These are phyloP conservation scores for Fusarium oligoseptatum DNA, from an alignment of 2,329 filamentous ascomycete species.

Conservation along the genomic window DNA sequence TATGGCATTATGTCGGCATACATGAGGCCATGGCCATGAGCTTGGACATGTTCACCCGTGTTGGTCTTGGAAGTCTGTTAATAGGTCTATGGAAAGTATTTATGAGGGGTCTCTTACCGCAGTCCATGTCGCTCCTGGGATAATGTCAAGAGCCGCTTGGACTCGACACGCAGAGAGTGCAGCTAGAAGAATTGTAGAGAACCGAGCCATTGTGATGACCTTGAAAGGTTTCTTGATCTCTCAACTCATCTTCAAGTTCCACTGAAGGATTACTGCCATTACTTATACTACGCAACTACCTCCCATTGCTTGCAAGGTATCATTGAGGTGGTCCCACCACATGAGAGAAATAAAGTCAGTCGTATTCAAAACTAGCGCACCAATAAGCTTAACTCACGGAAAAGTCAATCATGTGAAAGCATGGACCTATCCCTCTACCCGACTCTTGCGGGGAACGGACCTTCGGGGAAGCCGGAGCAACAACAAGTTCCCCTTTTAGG, in stretches of 20 bases:
- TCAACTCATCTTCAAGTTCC: not conserved
- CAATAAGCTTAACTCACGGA: not conserved
- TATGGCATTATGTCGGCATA: constrained; percentile 42
- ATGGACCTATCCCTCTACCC: not conserved
- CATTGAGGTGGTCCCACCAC: not conserved
- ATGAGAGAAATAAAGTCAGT: not conserved
- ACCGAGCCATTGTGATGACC: constrained; percentile 4
- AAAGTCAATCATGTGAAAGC: not conserved
- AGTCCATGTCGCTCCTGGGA: constrained; percentile 63
- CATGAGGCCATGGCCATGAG: constrained; percentile 75
- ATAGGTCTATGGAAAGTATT: too few relatives aligned
- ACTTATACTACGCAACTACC: not conserved
- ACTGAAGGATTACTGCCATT: not conserved
- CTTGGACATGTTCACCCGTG: constrained; percentile 70
- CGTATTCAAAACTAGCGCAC: not conserved
- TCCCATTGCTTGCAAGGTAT: not conserved
- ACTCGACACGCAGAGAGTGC: constrained; percentile 12
- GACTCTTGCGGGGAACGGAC: not conserved
- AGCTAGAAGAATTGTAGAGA: constrained; percentile 13
- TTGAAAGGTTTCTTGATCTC: not conserved
- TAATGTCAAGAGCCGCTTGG: constrained; percentile 50
- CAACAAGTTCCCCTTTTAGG: not conserved
- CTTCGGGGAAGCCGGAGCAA: not conserved
- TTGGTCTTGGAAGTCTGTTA: constrained; percentile 48
- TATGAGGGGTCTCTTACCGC: constrained; percentile 46